These are phyloP conservation scores for Bolboschoenoplectus hybrid DNA, from an alignment of 202 grass and related monocot genomes.

Conservation along the genomic window DNA sequence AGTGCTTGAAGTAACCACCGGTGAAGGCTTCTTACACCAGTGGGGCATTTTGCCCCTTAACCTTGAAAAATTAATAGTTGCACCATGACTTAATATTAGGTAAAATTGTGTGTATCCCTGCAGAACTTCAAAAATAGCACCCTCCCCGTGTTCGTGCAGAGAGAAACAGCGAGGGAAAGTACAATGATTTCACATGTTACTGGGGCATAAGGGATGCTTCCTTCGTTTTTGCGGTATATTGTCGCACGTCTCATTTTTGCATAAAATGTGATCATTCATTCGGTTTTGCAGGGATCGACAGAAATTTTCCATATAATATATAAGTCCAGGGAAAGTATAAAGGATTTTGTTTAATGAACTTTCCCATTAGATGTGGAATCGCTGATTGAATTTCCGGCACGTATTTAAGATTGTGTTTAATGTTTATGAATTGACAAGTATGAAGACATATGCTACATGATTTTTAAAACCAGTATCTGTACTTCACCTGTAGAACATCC, in stretches of 20 bases:
- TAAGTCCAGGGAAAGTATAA: constrained; percentile 18
- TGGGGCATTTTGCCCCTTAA: constrained; percentile 73
- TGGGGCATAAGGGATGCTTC: background rate
- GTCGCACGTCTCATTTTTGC: background rate
- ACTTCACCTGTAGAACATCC: background rate
- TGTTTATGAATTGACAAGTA: constrained; percentile 4
- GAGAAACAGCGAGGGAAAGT: background rate
- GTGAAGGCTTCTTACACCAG: constrained; percentile 92
- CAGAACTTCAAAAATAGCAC: background rate
- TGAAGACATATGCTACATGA: constrained; percentile 11
- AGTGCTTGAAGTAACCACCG: constrained; percentile 89
- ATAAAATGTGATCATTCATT: background rate
- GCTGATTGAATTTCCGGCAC: background rate
- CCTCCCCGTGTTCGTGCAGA: background rate
- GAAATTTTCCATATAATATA: constrained; percentile 5
- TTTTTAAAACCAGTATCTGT: background rate
- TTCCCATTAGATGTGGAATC: background rate
- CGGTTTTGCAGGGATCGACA: background rate
- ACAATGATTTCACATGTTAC: background rate
- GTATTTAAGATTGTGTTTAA: constrained; percentile 34
- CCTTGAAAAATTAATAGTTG: constrained; percentile 30
- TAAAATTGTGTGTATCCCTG: constrained; percentile 18
- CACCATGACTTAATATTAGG: background rate
- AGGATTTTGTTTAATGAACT: constrained; percentile 15
- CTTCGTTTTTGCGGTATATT: constrained; percentile 10